phyloP scores from a whole-genome alignment of 163 green algal genomes.

The Scenedesmus sp. region DNA sequence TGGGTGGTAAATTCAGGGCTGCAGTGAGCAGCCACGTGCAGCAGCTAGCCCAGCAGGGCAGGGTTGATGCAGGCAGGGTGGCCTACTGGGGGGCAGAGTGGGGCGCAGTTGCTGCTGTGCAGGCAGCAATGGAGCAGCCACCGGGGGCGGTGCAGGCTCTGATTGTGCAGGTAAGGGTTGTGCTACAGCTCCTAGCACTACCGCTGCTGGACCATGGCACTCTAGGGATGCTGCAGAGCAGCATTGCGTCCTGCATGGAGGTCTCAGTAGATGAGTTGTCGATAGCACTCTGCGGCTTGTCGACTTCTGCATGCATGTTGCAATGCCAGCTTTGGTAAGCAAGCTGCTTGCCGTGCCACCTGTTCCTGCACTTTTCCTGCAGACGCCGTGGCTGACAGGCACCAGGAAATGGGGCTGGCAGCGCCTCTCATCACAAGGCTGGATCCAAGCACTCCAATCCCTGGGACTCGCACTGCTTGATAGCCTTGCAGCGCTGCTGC shows the following conservation, averaged over 20 bases:
- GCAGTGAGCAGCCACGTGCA: background rate
- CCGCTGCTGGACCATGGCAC: no score
- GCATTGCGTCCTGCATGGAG: no score
- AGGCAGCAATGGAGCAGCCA: background rate
- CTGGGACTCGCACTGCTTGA: background rate
- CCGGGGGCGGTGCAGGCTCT: background rate
- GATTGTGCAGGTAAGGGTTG: conserved; percentile 15
- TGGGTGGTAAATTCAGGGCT: background rate
- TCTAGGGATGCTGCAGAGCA: background rate
- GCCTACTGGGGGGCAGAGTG: conserved; percentile 35
- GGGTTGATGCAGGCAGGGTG: background rate
- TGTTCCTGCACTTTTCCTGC: background rate
- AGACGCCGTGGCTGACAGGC: conserved; percentile 14
- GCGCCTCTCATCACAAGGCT: background rate
- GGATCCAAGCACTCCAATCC: background rate
- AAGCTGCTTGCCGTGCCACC: background rate
- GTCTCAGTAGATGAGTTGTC: no score
- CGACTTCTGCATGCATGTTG: no score
- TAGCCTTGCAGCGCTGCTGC: background rate
- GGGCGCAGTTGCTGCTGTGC: background rate
- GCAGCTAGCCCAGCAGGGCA: background rate
- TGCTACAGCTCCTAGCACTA: no score
- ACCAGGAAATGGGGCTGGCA: background rate
- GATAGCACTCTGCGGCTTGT: no score
- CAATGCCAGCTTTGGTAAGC: no score